These are phyloP conservation scores for Vaccinium darrowii DNA, from an alignment of 148 eudicot species.

Conservation along the genomic window DNA sequence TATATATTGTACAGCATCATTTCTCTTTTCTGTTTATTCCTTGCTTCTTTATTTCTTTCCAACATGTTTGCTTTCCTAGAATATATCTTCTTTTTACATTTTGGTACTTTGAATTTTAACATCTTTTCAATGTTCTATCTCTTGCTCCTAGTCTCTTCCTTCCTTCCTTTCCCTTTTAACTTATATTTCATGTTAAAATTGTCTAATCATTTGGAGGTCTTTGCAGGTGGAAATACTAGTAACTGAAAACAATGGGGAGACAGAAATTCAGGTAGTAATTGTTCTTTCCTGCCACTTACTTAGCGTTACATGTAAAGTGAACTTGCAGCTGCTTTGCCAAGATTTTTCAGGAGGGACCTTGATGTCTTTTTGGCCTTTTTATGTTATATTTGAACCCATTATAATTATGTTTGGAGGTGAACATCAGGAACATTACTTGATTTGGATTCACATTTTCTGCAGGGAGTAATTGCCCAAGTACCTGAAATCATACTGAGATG, in stretches of 20 bases:
- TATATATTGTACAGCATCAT: no score
- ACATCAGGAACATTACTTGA: background rate
- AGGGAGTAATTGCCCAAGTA: conserved; percentile 42
- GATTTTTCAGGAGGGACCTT: background rate
- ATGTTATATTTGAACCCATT: background rate
- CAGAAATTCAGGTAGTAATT: conserved; percentile 62
- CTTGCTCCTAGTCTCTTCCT: background rate
- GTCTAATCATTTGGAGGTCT: conserved; percentile 4
- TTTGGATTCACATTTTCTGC: background rate
- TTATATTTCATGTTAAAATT: background rate
- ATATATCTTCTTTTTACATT: background rate
- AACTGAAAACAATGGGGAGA: conserved; percentile 48
- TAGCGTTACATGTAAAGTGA: background rate
- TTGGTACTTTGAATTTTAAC: background rate
- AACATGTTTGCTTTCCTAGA: background rate
- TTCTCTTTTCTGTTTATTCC: background rate
- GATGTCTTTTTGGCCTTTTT: background rate
- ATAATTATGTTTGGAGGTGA: background rate
- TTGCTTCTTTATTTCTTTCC: background rate
- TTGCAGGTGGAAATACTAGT: conserved; percentile 59
- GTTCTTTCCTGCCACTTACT: background rate
- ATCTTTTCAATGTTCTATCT: background rate
- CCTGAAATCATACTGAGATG: conserved; percentile 62
- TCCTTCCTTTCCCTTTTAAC: background rate
- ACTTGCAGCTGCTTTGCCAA: background rate